Base-by-base conservation (phyloP, 192 early-diverging fungal species). In the Linnemannia exigua region DNA sequence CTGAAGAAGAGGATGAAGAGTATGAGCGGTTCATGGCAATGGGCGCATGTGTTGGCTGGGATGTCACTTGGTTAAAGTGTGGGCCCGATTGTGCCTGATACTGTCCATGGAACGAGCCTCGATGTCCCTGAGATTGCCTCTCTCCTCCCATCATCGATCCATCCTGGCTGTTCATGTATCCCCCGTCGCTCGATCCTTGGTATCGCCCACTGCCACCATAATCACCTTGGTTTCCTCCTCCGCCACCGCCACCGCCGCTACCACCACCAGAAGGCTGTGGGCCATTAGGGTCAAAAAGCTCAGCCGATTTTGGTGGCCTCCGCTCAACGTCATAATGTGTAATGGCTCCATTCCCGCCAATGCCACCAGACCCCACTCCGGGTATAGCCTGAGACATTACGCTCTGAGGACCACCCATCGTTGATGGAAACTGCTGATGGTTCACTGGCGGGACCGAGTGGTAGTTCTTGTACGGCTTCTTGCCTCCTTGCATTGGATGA, bases 251-350 rank as follows among this genome's bases (percentile, higher is more conserved):
- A 67, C 74, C 50, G 54, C 41, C 48, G 28, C 41, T 44, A 63
- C 58, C 12, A 9, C 58, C 58, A 63, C 58, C 70, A 37, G 48
- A 54, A 11, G 72, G 37, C 38, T 69, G 73, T 38, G 77, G 74
- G 20, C 84, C 74, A 77, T 79, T 79, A 2, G 84, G 84, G 48
- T 86, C 78, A 68, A 86, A 86, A 0, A 86, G 74, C 61, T 86
- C 84, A 3, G 84, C 69, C 0, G 84, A 86, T 20, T 86, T 86
- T 1, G 84, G 84, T 52, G 84, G 84, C 22, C 84, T 67, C 46
- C 84, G 77, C 58, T 86, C 84, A 38, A 86, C 41, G 54, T 80
- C 78, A 38, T 80, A 86, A 63, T 61, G 75, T 44, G n/a, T 2
- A 37, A 33, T 74, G 47, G 58, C 28, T 22, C 78, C 84, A 58